Base-by-base conservation (phyloP, 306 rosid species). In the Pyrus pyrifolia region DNA sequence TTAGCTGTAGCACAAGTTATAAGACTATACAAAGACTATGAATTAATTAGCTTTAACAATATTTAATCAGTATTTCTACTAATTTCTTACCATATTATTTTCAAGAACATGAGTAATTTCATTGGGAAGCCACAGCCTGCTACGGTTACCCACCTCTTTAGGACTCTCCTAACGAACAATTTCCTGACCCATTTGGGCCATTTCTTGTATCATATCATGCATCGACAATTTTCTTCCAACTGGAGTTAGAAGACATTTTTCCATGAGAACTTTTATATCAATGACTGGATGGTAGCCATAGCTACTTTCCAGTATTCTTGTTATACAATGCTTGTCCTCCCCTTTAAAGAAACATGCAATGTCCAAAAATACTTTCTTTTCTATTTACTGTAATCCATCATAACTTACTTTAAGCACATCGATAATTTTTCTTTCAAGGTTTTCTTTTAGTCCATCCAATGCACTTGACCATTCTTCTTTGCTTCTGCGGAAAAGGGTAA, bases 121-220 rank as follows among this genome's bases (percentile, higher is more conserved):
- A 0, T 55, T 31, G 19, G 60, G 7, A 65, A 72, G 60, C 82
- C 82, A 79, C 73, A 79, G 53, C 68, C 82, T 72, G 10, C 68
- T 71, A 40, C 61, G 68, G 27, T 55, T 65, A 4, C 61, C 73
- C 4, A 64, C 76, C 4, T 65, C 55, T 5, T 76, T 6, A 1
- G 14, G 81, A 3, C 60, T 49, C 19, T 72, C 63, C 38, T 1
- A 8, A 33, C 38, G 6, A 33, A 33, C 38, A 33, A 33, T 33
- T 33, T 33, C 38, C 38, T 1, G 6, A 5, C 38, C 38, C 38
- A 33, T 33, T 33, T 33, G 1, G 1, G 7, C 38, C 38, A 33
- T 33, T 33, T 33, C 38, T 33, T 33, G 38, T 33, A 33, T 33
- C 38, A 33, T 33, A 33, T 33, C 7, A 0, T 33, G 38, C 38